These are phyloP conservation scores for Smallanthus sonchifolius DNA, from an alignment of 129 eudicot genomes.

Conservation along the genomic window DNA sequence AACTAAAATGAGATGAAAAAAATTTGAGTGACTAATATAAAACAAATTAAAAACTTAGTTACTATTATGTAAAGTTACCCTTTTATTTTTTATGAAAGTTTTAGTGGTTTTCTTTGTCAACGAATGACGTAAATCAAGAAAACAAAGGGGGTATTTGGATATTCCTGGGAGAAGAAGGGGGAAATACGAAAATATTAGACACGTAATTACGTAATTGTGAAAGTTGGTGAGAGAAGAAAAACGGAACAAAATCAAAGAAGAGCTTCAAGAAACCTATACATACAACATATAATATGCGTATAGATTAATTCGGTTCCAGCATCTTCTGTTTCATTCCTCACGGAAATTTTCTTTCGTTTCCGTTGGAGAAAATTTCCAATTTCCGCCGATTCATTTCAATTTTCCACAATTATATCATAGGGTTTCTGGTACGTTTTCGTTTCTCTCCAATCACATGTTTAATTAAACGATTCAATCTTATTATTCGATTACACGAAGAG, in stretches of 20 bases:
- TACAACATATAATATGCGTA: conserved; percentile 10
- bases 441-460: neutral
- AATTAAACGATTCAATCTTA: neutral
- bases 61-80: too few relatives aligned
- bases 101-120: too few relatives aligned
- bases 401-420: conserved; percentile 21
- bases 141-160: conserved; percentile 1
- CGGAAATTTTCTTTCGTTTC: conserved; percentile 19
- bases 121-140: neutral
- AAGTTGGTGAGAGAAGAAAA: conserved; percentile 20
- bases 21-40: too few relatives aligned
- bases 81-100: too few relatives aligned
- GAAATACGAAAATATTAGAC: neutral
- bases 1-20: too few relatives aligned
- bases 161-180: neutral
- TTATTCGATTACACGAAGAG: neutral
- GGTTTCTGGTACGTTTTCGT: conserved; percentile 31
- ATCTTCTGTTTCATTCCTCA: conserved; percentile 21
- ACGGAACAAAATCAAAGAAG: conserved; percentile 10
- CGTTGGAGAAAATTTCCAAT: conserved; percentile 27
- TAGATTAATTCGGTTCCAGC: conserved; percentile 16
- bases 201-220: conserved; percentile 10
- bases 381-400: conserved; percentile 25
- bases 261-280: conserved; percentile 32
- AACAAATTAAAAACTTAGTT: too few relatives aligned